Conservation (phyloP, 2,329 filamentous ascomycete genomes). For the Plenodomus tracheiphilus region DNA sequence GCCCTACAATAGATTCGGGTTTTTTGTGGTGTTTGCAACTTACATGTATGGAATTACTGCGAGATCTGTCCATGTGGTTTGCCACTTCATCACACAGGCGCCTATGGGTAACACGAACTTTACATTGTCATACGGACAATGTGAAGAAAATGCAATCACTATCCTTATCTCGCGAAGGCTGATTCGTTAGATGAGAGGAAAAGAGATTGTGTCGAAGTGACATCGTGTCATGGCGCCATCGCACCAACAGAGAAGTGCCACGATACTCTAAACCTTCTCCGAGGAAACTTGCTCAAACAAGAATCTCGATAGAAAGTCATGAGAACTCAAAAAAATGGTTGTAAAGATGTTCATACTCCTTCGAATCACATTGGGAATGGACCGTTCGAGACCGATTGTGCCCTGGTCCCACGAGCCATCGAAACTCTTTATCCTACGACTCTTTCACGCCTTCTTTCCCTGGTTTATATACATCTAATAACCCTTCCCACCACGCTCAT, state of each 20-base stretch:
- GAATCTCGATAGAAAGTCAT: not conserved
- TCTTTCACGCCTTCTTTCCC: not conserved
- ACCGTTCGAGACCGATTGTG: not conserved
- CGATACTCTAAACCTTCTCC: not conserved
- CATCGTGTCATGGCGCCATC: not conserved
- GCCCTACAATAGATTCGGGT: not conserved
- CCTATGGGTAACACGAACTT: not conserved
- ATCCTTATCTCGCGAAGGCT: not conserved
- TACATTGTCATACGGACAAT: not conserved
- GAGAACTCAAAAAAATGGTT: not conserved
- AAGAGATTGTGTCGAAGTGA: not conserved
- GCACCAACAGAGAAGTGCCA: not conserved
- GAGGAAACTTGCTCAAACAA: not conserved
- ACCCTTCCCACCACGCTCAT: slow-evolving; percentile 51
- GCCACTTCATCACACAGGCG: not conserved
- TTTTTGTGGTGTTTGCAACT: not conserved
- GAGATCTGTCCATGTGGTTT: not conserved
- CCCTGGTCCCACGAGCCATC: not conserved
- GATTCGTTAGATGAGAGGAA: not conserved
- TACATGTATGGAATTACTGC: not conserved
- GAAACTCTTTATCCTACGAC: not conserved
- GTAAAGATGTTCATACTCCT: not conserved
- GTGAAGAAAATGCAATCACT: too few species aligned
- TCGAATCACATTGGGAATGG: not conserved
- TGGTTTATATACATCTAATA: not conserved